Percentiles rank a stretch among this genome's conserved stretches.
phyloP scores from a whole-genome alignment of 1,284 basidiomycete species.

The Neotropicomus parvogracilis region DNA sequence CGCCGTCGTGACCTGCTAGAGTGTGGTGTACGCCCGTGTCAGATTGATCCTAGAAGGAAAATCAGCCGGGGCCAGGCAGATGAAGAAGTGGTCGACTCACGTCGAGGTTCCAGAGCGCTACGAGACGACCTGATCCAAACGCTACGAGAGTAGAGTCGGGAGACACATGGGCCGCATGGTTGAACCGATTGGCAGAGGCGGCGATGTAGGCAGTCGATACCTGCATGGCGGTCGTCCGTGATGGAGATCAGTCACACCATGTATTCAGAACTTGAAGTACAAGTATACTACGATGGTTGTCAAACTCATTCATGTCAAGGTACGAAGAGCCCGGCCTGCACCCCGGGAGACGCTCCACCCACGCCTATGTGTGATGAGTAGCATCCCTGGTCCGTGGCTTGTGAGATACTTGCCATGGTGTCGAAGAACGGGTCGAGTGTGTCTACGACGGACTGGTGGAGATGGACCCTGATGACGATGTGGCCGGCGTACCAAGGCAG shows the following conservation, averaged over 20 bases:
- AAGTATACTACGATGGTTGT: background rate
- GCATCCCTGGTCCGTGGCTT: background rate
- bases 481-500: constrained; percentile 33
- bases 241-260: constrained; percentile 8
- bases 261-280: constrained; percentile 1
- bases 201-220: constrained; percentile 62
- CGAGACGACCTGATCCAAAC: constrained; percentile 73
- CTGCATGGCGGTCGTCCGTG: background rate
- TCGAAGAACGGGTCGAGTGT: constrained; percentile 41
- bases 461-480: constrained; percentile 39
- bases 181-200: constrained; percentile 74
- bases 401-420: constrained; percentile 30
- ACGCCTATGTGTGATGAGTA: constrained; percentile 21
- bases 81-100: constrained; percentile 33
- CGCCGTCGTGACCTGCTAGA: constrained; percentile 68
- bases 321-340: constrained; percentile 24
- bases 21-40: constrained; percentile 63
- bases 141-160: constrained; percentile 55
- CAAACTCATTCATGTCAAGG: constrained; percentile 1
- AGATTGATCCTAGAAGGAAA: constrained; percentile 39
- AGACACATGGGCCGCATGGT: constrained; percentile 59
- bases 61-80: constrained; percentile 5
- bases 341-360: constrained; percentile 30
- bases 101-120: constrained; percentile 76
- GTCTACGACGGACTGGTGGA: constrained; percentile 36